These are phyloP conservation scores for Diaporthe longicolla DNA, from an alignment of 2,329 filamentous ascomycete species.

Conservation along the genomic window DNA sequence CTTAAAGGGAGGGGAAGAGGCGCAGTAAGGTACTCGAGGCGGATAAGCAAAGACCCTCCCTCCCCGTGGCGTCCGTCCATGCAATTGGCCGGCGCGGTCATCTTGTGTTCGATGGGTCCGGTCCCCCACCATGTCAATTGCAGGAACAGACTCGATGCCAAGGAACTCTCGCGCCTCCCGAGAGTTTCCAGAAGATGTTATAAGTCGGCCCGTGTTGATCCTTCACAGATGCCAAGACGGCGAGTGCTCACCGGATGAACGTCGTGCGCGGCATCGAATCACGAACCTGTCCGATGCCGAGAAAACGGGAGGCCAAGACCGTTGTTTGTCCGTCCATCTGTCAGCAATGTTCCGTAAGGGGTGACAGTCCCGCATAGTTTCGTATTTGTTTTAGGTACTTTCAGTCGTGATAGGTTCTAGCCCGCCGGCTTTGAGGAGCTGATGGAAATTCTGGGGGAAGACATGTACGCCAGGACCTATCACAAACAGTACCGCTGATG, in stretches of 20 bases:
- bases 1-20: neutral
- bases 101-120: neutral
- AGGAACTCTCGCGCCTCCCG: neutral
- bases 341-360: neutral
- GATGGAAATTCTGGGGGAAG: neutral
- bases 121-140: neutral
- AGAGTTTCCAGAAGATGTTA: slow-evolving; percentile 2
- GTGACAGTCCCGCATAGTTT: slow-evolving; percentile 23
- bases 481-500: neutral
- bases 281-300: neutral
- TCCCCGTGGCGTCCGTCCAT: neutral
- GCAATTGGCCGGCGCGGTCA: neutral
- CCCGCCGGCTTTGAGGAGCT: neutral
- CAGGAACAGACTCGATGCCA: slow-evolving; percentile 22
- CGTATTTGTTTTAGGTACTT: slow-evolving; percentile 16
- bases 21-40: neutral
- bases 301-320: neutral
- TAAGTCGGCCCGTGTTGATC: slow-evolving; percentile 23
- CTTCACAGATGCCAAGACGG: slow-evolving; percentile 5
- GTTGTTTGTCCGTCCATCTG: neutral
- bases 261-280: neutral
- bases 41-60: neutral
- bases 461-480: slow-evolving; percentile 10
- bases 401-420: too few species aligned
- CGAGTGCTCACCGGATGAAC: slow-evolving; percentile 15